Base-by-base conservation (phyloP, 208 protist genomes). In the Trypanosoma rangeli region DNA sequence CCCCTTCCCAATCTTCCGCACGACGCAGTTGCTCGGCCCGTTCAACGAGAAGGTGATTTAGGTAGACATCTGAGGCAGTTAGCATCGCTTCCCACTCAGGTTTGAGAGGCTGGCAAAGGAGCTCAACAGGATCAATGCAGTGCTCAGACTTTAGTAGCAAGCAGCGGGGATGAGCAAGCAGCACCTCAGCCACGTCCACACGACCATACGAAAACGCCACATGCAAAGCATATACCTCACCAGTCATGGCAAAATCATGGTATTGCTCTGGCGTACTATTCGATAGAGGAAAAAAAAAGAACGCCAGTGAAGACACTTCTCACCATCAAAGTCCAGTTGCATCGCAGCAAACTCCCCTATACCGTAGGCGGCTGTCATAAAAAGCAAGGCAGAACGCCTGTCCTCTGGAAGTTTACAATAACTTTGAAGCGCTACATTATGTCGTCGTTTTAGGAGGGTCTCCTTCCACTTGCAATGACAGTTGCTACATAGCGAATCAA, bases 401-500 rank as follows among this genome's bases (percentile, higher is more conserved):
- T 62, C 26, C 24, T 55, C 39, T 28, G 77, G 66, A 5, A 84
- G 31, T 20, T 68, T 76, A 35, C 52, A 72, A 74, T 86, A 87
- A 57, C 48, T 64, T 20, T 64, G 20, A 68, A 48, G 50, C 0
- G 74, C 67, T 7, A 73, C 35, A 15, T 22, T 37, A 4, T 62
- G 28, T 22, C 69, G 70, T 39, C 70, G 73, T 5, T 68, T 26
- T 28, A 49, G 54, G 44, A 79, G 48, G 20, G 80, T 37, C 26
- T 57, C 73, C 24, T 39, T 52, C 85, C 85, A 87, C 49, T 78
- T 76, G 4, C 48, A 22, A 52, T 87, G 82, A 60, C 81, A 86
- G 13, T 73, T 62, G 50, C 72, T 79, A 66, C 85, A 90, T 48
- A 90, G 54, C 0, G 81, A 79, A 65, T 90, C 85, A 71, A 83